phyloP scores from a whole-genome alignment of 495 filamentous ascomycete genomes.

The Letharia columbiana region DNA sequence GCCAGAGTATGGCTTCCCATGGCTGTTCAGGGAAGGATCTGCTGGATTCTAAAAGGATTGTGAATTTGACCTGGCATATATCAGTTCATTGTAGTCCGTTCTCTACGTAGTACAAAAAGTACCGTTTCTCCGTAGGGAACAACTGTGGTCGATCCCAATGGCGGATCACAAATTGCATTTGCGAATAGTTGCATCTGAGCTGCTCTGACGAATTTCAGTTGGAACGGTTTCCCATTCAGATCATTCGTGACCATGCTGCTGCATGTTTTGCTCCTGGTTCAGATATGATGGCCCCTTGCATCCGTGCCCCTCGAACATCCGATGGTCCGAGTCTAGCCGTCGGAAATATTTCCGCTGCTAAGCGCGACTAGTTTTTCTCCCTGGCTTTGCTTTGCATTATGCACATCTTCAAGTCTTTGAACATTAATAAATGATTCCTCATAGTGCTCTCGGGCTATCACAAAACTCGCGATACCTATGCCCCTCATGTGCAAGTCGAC shows the following conservation, averaged over 20 bases:
- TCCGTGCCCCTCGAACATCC: no score
- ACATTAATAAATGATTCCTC: constrained; percentile 4
- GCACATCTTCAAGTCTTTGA: background rate
- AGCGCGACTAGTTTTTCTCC: background rate
- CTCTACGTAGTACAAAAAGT: constrained; percentile 7
- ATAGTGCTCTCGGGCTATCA: background rate
- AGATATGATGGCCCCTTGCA: background rate
- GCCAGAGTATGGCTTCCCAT: constrained; percentile 74
- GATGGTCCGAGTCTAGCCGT: background rate
- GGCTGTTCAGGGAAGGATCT: constrained; percentile 42
- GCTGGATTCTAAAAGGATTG: constrained; percentile 63
- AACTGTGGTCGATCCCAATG: constrained; percentile 60
- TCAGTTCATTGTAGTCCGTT: constrained; percentile 5
- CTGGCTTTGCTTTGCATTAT: background rate
- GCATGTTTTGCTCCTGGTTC: background rate
- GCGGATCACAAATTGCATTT: constrained; percentile 50
- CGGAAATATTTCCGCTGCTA: background rate
- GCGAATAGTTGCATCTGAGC: constrained; percentile 45
- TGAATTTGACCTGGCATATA: constrained; percentile 44
- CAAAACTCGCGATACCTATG: constrained; percentile 7
- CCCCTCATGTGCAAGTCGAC: constrained; percentile 12
- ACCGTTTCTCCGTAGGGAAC: constrained; percentile 34
- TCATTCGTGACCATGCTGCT: constrained; percentile 22
- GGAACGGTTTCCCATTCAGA: constrained; percentile 24
- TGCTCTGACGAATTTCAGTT: constrained; percentile 33